phyloP scores from a whole-genome alignment of 345 rosid species.

The Ceriops zippeliana region DNA sequence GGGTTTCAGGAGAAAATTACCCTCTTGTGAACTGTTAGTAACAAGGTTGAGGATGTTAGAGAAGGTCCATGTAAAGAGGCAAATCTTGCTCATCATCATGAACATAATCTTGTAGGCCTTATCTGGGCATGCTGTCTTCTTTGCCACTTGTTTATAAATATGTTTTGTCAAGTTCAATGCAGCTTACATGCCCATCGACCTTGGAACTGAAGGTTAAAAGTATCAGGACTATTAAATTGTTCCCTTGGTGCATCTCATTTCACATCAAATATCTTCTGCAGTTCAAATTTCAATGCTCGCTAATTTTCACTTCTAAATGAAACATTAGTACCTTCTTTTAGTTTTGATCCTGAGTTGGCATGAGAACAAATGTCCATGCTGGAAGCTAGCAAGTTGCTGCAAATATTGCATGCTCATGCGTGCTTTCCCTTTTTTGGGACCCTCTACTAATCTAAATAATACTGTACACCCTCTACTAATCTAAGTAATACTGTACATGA shows the following conservation, averaged over 20 bases:
- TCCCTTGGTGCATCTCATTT: background rate
- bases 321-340: background rate
- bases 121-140: background rate
- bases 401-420: background rate
- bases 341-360: background rate
- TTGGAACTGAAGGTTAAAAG: background rate
- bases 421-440: background rate
- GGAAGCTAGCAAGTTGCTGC: constrained; percentile 2
- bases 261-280: background rate
- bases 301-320: background rate
- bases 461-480: background rate
- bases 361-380: background rate
- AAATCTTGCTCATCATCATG: background rate
- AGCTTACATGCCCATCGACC: background rate
- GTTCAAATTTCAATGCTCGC: too few species aligned
- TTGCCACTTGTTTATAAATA: background rate
- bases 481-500: background rate
- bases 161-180: background rate
- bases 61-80: background rate
- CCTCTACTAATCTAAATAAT: background rate
- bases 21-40: background rate
- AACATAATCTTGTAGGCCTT: background rate
- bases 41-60: background rate
- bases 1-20: background rate
- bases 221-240: background rate